Conservation (phyloP, 306 rosid species). For the Trifolium fragiferum region DNA sequence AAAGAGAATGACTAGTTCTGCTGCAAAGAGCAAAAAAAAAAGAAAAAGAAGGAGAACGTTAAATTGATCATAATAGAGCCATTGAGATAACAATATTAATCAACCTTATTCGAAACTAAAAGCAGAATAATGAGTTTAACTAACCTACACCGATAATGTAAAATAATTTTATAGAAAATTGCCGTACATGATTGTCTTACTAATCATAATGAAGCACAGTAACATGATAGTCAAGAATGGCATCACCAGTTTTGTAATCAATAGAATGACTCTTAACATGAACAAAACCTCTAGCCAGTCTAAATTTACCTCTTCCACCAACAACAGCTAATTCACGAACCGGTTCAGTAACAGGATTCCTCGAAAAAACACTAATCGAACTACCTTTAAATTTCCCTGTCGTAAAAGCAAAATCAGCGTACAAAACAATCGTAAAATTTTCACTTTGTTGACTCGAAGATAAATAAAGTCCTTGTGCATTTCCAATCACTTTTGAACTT, state of each 20-base stretch:
- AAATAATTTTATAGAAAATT: neutral
- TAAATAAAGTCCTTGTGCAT: conserved; percentile 52
- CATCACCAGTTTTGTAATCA: conserved; percentile 47
- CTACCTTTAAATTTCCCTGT: conserved; percentile 49
- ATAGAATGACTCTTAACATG: conserved; percentile 29
- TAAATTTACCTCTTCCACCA: conserved; percentile 59
- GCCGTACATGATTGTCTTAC: neutral
- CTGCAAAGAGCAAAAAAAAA: too few relatives aligned
- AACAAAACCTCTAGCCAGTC: conserved; percentile 51
- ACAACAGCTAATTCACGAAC: conserved; percentile 53
- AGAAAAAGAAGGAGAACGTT: too few relatives aligned
- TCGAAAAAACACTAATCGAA: conserved; percentile 49
- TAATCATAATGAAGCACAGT: conserved; percentile 45
- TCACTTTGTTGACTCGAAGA: conserved; percentile 36
- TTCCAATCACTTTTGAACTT: conserved; percentile 44
- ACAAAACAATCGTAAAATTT: conserved; percentile 34
- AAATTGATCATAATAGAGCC: too few relatives aligned
- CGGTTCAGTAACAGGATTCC: conserved; percentile 49
- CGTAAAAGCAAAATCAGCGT: conserved; percentile 47
- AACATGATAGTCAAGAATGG: conserved; percentile 47
- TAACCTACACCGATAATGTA: too few relatives aligned
- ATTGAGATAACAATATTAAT: too few relatives aligned
- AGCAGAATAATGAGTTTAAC: neutral
- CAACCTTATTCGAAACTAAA: neutral
- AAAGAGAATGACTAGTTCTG: too few relatives aligned